A percentile compares a stretch with the other conserved stretches of the same genome.
Conservation (phyloP, 352 stramenopile genomes). For the Globisporangium alternatum region DNA sequence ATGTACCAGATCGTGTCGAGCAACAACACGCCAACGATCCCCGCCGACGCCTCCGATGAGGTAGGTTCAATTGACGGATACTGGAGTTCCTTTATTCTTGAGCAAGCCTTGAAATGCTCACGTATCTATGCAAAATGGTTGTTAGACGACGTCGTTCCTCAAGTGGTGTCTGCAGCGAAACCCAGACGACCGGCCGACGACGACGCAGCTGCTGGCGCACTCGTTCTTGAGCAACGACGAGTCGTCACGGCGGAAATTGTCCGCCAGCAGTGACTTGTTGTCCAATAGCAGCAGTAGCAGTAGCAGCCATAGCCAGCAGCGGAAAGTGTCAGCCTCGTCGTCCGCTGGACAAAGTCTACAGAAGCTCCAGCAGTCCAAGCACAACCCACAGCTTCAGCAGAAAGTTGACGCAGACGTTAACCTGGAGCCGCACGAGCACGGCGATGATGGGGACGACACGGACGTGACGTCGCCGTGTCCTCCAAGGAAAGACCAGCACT, state of each 20-base stretch:
- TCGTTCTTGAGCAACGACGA: slow-evolving; percentile 74
- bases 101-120: too few relatives aligned
- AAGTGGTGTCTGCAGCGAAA: slow-evolving; percentile 62
- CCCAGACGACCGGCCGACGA: slow-evolving; percentile 73
- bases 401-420: background rate
- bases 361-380: slow-evolving; percentile 4
- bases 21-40: slow-evolving; percentile 61
- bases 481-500: background rate
- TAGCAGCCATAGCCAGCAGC: slow-evolving; percentile 16
- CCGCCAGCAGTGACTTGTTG: background rate
- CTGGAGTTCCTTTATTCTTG: too few relatives aligned
- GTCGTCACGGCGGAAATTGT: background rate
- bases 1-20: slow-evolving; percentile 90
- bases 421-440: background rate
- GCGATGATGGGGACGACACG: background rate
- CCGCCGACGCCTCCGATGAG: slow-evolving; percentile 48
- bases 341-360: background rate
- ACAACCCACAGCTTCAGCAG: background rate
- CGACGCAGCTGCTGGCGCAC: slow-evolving; percentile 88
- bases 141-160: slow-evolving; percentile 56
- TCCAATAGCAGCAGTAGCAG: slow-evolving; percentile 5
- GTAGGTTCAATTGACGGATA: slow-evolving; percentile 18
- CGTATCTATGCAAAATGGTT: too few relatives aligned
- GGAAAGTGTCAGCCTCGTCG: background rate
- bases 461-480: slow-evolving; percentile 2